Conservation (phyloP, 768 basidiomycete genomes). For the Rhodocollybia butyracea region DNA sequence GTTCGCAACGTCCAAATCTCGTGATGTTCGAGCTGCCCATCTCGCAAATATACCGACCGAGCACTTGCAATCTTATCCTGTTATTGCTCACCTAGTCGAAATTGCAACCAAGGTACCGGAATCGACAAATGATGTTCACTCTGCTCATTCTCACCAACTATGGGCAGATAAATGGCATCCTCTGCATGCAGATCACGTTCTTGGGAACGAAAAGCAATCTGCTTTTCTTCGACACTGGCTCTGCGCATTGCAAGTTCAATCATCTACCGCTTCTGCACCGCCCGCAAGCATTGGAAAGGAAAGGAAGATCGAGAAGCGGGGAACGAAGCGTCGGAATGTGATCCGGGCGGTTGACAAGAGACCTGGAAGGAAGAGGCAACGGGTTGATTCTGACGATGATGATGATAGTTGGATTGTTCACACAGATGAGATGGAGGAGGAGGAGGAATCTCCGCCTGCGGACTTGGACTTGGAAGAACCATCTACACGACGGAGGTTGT, state of each 20-base stretch:
- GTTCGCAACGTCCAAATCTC: background rate
- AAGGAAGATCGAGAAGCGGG: conserved; percentile 27
- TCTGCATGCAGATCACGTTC: conserved; percentile 63
- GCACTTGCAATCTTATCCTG: conserved; percentile 43
- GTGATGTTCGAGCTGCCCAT: background rate
- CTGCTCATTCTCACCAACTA: conserved; percentile 33
- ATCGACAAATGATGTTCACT: conserved; percentile 14
- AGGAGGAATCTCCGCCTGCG: conserved; percentile 19
- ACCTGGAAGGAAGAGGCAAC: conserved; percentile 50
- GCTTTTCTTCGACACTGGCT: conserved; percentile 79
- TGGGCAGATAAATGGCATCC: conserved; percentile 83
- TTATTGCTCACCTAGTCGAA: conserved; percentile 39
- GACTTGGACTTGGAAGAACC: conserved; percentile 30
- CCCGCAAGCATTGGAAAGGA: conserved; percentile 16
- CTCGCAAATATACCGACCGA: conserved; percentile 27
- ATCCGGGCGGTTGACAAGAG: conserved; percentile 49
- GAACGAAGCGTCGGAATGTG: conserved; percentile 57
- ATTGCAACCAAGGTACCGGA: no score
- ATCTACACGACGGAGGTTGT: conserved; percentile 6
- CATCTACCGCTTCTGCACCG: conserved; percentile 16
- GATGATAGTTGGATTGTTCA: conserved; percentile 59
- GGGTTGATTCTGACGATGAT: conserved; percentile 52
- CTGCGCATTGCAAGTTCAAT: conserved; percentile 60
- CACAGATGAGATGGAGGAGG: conserved; percentile 26
- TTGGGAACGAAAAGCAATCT: conserved; percentile 75